phyloP scores from a whole-genome alignment of 1,284 basidiomycete genomes.

The Apiotrichum siamense region DNA sequence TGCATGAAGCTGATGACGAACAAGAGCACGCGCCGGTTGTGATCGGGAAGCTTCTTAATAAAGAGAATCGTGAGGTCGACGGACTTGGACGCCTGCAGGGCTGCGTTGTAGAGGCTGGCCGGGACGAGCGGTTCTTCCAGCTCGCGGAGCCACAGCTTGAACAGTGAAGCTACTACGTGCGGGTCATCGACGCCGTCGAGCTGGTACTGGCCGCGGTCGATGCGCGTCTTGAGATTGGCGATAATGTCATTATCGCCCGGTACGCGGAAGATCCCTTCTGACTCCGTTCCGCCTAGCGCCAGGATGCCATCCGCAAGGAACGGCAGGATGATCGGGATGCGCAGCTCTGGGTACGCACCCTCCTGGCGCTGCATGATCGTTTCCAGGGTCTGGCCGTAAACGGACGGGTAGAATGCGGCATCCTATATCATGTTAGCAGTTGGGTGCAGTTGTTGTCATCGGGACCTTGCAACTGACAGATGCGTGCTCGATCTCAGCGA shows the following conservation, averaged over 20 bases:
- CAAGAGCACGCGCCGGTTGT: slow-evolving; percentile 73
- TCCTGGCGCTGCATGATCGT: slow-evolving; percentile 75
- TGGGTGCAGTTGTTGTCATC: no score
- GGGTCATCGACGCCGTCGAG: slow-evolving; percentile 72
- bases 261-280: slow-evolving; percentile 84
- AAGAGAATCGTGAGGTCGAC: slow-evolving; percentile 65
- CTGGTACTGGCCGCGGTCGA: slow-evolving; percentile 83
- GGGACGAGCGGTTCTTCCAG: slow-evolving; percentile 81
- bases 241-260: slow-evolving; percentile 81
- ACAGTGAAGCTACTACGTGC: slow-evolving; percentile 74
- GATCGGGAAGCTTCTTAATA: slow-evolving; percentile 67
- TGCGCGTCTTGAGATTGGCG: slow-evolving; percentile 73
- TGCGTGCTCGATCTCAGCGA: slow-evolving; percentile 79
- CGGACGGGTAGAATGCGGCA: slow-evolving; percentile 86
- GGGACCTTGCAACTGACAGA: slow-evolving; percentile 56
- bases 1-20: slow-evolving; percentile 86
- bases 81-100: slow-evolving; percentile 55
- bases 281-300: slow-evolving; percentile 70
- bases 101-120: slow-evolving; percentile 62
- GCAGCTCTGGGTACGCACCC: slow-evolving; percentile 71
- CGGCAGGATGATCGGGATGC: slow-evolving; percentile 81
- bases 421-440: slow-evolving; percentile 51
- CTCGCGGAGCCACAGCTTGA: slow-evolving; percentile 89
- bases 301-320: slow-evolving; percentile 87
- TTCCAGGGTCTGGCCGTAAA: slow-evolving; percentile 81